Percentiles rank a stretch among this genome's conserved stretches.
Conservation (phyloP, 352 stramenopile species). For the Phytophthora quininea region DNA sequence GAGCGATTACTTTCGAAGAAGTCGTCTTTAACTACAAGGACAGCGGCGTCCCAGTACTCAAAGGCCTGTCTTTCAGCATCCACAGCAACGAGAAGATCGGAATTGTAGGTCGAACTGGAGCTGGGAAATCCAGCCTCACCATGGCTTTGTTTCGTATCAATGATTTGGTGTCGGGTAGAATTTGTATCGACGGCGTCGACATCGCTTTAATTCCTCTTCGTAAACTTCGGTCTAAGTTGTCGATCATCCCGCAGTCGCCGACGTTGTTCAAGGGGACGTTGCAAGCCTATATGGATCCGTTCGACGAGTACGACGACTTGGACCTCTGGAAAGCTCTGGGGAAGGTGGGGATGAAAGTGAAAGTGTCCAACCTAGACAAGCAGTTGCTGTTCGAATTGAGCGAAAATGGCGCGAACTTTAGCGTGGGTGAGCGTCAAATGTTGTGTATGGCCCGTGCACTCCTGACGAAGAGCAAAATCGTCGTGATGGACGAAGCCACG, state of each 20-base stretch:
- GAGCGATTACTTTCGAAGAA: constrained; percentile 16
- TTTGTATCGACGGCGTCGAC: constrained; percentile 48
- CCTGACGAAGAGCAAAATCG: constrained; percentile 78
- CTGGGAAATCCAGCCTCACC: constrained; percentile 83
- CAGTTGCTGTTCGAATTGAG: constrained; percentile 21
- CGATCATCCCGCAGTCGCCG: constrained; percentile 79
- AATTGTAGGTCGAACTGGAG: constrained; percentile 87
- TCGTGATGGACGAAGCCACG: constrained; percentile 96
- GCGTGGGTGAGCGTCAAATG: constrained; percentile 91
- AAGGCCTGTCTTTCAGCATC: constrained; percentile 18
- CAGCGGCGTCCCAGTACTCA: constrained; percentile 11
- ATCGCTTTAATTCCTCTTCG: constrained; percentile 38
- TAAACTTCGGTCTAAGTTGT: constrained; percentile 35
- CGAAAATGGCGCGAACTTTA: constrained; percentile 64
- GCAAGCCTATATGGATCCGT: constrained; percentile 90
- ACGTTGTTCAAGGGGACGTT: constrained; percentile 91
- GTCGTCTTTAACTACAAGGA: constrained; percentile 27
- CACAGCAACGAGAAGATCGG: constrained; percentile 68
- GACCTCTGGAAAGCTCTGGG: constrained; percentile 73
- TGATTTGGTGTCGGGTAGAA: constrained; percentile 61
- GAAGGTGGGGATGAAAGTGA: constrained; percentile 61
- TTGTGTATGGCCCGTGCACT: constrained; percentile 92
- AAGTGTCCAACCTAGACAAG: constrained; percentile 16
- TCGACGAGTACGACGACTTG: constrained; percentile 66
- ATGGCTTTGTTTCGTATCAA: constrained; percentile 87